Percentiles rank a stretch among this genome's conserved stretches.
phyloP scores from a whole-genome alignment of 1,139 yeast species.

The Scheffersomyces titani region DNA sequence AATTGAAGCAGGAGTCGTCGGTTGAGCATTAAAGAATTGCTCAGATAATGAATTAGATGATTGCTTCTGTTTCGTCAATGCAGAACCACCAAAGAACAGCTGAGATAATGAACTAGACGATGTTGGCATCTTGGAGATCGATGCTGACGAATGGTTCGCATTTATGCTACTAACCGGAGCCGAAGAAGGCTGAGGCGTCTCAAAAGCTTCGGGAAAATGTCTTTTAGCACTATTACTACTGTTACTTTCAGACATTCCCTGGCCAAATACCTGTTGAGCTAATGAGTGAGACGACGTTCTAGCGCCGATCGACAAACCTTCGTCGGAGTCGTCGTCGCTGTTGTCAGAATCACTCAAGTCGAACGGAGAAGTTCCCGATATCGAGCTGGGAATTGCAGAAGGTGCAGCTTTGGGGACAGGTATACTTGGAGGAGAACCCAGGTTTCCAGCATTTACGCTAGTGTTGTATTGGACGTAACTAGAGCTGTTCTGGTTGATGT shows the following conservation, averaged over 20 bases:
- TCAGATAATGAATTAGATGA: conserved; percentile 41
- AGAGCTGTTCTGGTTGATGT: background rate
- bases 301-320: conserved; percentile 43
- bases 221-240: conserved; percentile 8
- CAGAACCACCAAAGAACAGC: conserved; percentile 30
- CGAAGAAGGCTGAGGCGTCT: conserved; percentile 26
- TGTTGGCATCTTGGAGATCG: conserved; percentile 43
- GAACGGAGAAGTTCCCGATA: conserved; percentile 12
- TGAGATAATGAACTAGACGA: conserved; percentile 41
- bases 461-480: background rate
- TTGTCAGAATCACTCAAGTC: conserved; percentile 21
- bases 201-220: conserved; percentile 22
- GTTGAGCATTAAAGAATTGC: conserved; percentile 21
- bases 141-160: conserved; percentile 36
- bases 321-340: conserved; percentile 24
- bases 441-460: background rate
- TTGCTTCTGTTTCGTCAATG: conserved; percentile 34
- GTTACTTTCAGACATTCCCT: conserved; percentile 13
- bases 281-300: conserved; percentile 47
- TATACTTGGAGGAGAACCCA: background rate
- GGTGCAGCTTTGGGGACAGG: background rate
- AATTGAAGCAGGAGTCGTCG: background rate
- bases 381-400: conserved; percentile 8
- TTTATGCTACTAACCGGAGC: conserved; percentile 31
- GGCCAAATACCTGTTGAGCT: conserved; percentile 46